Evolutionary conservation across 768 basidiomycete species (phyloP).

Genomic region (Leccinum obscurum): DNA sequence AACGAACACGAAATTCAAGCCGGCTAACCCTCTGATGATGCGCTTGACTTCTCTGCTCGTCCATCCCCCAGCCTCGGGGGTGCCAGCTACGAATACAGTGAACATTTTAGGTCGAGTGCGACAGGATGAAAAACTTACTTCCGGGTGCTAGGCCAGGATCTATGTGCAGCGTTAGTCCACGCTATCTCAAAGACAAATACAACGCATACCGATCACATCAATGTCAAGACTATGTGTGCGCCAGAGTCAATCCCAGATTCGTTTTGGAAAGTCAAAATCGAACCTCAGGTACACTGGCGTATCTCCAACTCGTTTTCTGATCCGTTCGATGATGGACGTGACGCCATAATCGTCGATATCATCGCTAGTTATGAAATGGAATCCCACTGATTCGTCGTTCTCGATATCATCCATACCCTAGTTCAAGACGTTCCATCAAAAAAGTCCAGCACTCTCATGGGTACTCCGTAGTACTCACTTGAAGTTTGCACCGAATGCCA

Average conservation of each 20-base stretch:
- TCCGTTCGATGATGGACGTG: constrained; percentile 64
- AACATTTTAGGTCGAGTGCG: neutral
- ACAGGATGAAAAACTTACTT: constrained; percentile 46
- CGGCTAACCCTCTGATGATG: constrained; percentile 75
- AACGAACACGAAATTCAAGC: constrained; percentile 73
- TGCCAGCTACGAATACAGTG: constrained; percentile 55
- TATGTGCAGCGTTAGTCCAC: constrained; percentile 21
- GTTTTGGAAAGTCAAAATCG: neutral
- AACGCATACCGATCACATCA: constrained; percentile 66
- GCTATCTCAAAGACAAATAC: neutral
- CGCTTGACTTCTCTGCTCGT: constrained; percentile 80
- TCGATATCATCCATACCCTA: constrained; percentile 40
- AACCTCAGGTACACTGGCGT: constrained; percentile 77
- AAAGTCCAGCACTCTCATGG: neutral
- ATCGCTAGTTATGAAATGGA: constrained; percentile 75
- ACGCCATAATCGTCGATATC: constrained; percentile 84
- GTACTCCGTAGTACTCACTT: constrained; percentile 36
- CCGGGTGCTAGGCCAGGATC: constrained; percentile 82
- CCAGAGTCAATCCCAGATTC: constrained; percentile 1
- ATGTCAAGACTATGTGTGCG: constrained; percentile 63
- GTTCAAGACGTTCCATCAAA: neutral
- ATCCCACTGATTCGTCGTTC: constrained; percentile 72
- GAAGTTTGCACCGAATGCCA: constrained; percentile 79
- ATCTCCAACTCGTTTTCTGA: constrained; percentile 69
- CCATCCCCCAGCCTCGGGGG: constrained; percentile 85